These are phyloP conservation scores for Tetrahymena thermophila DNA, from an alignment of 73 alveolate genomes.

Conservation along the genomic window DNA sequence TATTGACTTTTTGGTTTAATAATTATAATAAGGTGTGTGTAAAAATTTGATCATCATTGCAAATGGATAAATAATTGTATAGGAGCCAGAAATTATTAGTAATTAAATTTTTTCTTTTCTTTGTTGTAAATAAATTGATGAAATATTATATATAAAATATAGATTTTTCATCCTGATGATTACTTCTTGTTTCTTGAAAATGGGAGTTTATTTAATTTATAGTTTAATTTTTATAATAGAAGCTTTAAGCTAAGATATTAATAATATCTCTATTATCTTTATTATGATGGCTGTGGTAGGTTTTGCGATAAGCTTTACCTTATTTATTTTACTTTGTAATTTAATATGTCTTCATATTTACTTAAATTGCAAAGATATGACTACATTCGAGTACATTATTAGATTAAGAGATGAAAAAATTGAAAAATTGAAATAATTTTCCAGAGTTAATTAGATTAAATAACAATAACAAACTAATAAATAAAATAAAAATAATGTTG, in stretches of 20 bases:
- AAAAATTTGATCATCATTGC: background rate
- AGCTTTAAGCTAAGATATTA: background rate
- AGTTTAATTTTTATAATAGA: background rate
- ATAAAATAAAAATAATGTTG: background rate
- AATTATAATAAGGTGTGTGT: background rate
- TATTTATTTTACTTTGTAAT: background rate
- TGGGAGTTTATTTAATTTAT: background rate
- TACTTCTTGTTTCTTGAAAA: background rate
- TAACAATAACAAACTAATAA: background rate
- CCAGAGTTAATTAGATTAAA: conserved; percentile 22
- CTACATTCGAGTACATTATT: background rate
- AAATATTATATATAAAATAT: background rate
- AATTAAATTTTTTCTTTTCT: background rate
- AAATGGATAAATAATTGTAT: background rate
- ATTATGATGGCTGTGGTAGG: background rate
- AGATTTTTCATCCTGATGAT: background rate
- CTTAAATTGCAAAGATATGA: background rate
- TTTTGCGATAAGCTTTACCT: background rate
- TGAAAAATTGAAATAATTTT: background rate
- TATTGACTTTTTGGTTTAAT: background rate
- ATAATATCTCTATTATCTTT: background rate
- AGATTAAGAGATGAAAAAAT: background rate
- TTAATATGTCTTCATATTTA: background rate
- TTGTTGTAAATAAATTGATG: background rate
- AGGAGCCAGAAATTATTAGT: background rate